Evolutionary conservation across 2,329 filamentous ascomycete species (phyloP), one percentile per base, ranked within the genome.

Genomic region (Macrophomina phaseolina): DNA sequence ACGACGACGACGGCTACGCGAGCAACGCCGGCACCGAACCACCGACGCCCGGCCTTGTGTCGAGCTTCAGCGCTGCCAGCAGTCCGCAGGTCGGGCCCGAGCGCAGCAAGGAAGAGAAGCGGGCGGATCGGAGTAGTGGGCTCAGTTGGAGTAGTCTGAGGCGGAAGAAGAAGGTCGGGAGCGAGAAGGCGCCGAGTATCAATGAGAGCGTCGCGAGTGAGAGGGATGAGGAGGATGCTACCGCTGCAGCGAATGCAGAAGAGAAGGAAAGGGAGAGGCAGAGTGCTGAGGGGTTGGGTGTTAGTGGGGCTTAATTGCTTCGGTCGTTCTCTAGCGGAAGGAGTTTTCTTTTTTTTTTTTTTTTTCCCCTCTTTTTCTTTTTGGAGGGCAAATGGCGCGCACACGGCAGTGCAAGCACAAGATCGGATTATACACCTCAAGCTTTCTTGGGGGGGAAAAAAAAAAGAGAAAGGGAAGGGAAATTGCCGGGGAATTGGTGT

Each of bases 131-230:
- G 60, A 71, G 74, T 2, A 80, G 79, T 66, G 74, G 74, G 8
- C 74, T 81, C 36, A 79, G 78, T 66, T 83, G 81, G 80, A 79
- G 80, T 40, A 80, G 75, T 65, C 78, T 83, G 45, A 77, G 82
- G 70, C 78, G 80, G 66, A 77, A 81, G 40, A 79, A 78, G 69
- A 72, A 71, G 60, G 76, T 51, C 16, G 55, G 52, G 30, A 62
- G 77, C 67, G 77, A 79, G 53, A 81, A 83, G 75, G 80, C 81
- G 67, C 81, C 81, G 3, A 82, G 80, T 70, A 69, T 83, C 64
- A 81, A 81, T 71, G 81, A 81, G 69, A 83, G 81, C 68, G 72
- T 81, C 9, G 38, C 61, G 5, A 64, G 61, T 32, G 61, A 64
- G 61, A 30, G 61, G n/a, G 49, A 42, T 16, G 60, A 51, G 46